These are phyloP conservation scores for Debaryomycetaceae sp. DNA, from an alignment of 1,139 yeast genomes.

Conservation along the genomic window DNA sequence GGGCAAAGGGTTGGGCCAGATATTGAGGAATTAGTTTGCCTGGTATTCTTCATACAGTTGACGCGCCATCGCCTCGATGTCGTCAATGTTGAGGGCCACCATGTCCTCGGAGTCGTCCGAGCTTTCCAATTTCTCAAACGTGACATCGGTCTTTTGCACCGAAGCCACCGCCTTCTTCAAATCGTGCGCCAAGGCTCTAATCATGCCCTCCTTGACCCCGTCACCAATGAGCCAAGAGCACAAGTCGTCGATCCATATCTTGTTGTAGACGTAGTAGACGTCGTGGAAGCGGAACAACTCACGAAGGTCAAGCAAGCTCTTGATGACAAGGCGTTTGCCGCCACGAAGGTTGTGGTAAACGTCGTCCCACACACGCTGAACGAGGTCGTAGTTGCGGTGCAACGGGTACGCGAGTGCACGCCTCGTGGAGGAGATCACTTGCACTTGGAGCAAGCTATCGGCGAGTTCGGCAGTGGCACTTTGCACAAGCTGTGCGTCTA, in stretches of 20 bases:
- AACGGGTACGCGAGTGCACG: conserved; percentile 78
- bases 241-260: conserved; percentile 75
- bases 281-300: conserved; percentile 83
- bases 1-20: conserved; percentile 20
- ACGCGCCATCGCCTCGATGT: conserved; percentile 55
- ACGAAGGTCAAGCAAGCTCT: conserved; percentile 53
- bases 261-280: conserved; percentile 82
- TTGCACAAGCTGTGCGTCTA: conserved; percentile 53
- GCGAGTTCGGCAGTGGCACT: background rate
- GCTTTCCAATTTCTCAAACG: conserved; percentile 37
- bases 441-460: conserved; percentile 36
- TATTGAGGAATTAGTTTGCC: conserved; percentile 9
- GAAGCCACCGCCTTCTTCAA: conserved; percentile 32
- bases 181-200: conserved; percentile 67
- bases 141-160: conserved; percentile 24
- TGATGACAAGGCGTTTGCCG: conserved; percentile 66
- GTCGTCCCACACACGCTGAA: conserved; percentile 68
- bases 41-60: conserved; percentile 33
- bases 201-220: conserved; percentile 40
- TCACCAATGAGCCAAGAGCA: conserved; percentile 73
- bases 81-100: conserved; percentile 38
- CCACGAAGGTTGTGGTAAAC: conserved; percentile 59
- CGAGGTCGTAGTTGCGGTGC: conserved; percentile 64
- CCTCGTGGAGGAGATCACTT: conserved; percentile 58
- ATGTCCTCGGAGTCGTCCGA: conserved; percentile 32